These are phyloP conservation scores for Mortierella sp. DNA, from an alignment of 371 early-diverging fungal genomes.

Conservation along the genomic window DNA sequence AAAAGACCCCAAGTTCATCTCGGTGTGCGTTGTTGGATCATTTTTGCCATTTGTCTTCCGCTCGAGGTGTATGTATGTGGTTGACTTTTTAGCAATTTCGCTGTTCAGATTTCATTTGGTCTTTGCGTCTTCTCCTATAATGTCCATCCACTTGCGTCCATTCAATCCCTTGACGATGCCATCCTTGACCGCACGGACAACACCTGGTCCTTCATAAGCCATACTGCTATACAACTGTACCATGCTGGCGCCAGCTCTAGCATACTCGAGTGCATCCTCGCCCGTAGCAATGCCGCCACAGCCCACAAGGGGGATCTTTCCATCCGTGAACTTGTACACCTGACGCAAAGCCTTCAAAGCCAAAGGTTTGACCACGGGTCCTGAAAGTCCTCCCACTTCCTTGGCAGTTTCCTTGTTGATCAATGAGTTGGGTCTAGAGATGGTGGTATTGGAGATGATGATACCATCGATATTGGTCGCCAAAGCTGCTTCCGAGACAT, in stretches of 20 bases:
- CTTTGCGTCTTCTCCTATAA: constrained; percentile 58
- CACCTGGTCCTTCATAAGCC: constrained; percentile 78
- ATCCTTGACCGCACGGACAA: constrained; percentile 75
- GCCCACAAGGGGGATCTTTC: constrained; percentile 79
- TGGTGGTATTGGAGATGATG: constrained; percentile 87
- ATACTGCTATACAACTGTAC: constrained; percentile 84
- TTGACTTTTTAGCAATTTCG: too few relatives aligned
- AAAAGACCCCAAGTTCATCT: too few relatives aligned
- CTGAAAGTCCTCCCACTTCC: constrained; percentile 85
- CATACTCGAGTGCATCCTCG: constrained; percentile 78
- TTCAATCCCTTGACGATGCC: constrained; percentile 59
- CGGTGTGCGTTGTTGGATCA: too few relatives aligned
- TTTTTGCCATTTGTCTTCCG: too few relatives aligned
- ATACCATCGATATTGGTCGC: constrained; percentile 80
- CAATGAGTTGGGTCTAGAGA: constrained; percentile 70
- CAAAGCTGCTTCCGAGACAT: constrained; percentile 75
- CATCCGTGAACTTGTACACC: constrained; percentile 76
- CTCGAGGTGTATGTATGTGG: too few relatives aligned
- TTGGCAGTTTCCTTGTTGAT: constrained; percentile 37
- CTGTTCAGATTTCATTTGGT: constrained; percentile 12
- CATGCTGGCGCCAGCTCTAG: constrained; percentile 77
- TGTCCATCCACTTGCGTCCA: constrained; percentile 66
- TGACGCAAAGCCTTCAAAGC: constrained; percentile 69
- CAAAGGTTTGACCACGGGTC: constrained; percentile 74
- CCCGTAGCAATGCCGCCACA: constrained; percentile 86